Evolutionary conservation across 169 alveolate species (phyloP).

Genomic region (Cryptosporidium viatorum): DNA sequence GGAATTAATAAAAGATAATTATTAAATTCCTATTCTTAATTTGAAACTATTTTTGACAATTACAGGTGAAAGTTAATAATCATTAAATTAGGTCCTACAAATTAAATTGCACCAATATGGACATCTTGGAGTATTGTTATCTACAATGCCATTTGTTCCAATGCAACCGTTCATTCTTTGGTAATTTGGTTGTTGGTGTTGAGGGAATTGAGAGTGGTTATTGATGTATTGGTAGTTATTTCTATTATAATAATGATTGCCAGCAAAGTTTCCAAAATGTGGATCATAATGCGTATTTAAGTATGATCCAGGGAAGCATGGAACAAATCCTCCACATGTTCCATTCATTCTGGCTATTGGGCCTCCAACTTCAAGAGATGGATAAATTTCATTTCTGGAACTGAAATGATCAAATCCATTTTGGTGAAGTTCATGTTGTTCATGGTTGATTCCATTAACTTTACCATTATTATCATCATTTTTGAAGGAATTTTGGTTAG

Average conservation of each 20-base stretch:
- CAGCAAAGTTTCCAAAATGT: background rate
- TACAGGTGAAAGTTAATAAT: slow-evolving; percentile 4
- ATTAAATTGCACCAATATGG: slow-evolving; percentile 58
- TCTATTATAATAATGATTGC: background rate
- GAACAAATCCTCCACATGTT: background rate
- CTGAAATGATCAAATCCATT: background rate
- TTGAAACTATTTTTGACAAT: no score
- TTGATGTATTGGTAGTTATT: background rate
- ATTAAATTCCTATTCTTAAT: background rate
- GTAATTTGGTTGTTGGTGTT: background rate
- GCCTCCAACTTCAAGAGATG: slow-evolving; percentile 65
- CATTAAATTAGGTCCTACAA: slow-evolving; percentile 11
- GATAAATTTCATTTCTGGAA: slow-evolving; percentile 15
- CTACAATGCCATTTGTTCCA: background rate
- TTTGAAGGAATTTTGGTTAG: background rate
- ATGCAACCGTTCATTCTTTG: background rate
- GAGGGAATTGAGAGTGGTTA: background rate
- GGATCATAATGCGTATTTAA: slow-evolving; percentile 18
- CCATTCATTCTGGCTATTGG: slow-evolving; percentile 68
- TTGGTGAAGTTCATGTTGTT: background rate
- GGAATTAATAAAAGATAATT: background rate
- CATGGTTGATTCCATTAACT: background rate
- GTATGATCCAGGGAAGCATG: slow-evolving; percentile 27
- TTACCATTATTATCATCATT: background rate
- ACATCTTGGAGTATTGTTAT: slow-evolving; percentile 39